Base-by-base conservation (phyloP, 106 monocot species). In the Apostasia shenzhenica region DNA sequence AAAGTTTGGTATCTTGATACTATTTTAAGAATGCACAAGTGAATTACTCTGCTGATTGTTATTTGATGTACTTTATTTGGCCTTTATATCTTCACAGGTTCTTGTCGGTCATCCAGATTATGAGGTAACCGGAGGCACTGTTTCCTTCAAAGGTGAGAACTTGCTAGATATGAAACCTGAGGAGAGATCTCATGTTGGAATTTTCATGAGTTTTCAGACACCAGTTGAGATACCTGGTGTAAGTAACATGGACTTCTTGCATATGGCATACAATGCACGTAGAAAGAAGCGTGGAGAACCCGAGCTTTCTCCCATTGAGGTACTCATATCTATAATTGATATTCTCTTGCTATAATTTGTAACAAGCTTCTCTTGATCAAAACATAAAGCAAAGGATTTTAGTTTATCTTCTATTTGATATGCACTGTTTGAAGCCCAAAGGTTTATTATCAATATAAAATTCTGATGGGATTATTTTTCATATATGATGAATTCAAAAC, bases 21-120 rank as follows among this genome's bases (percentile, higher is more conserved):
- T 26, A 26, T 26, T 26, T 26, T 26, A 26, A 26, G 26, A 26
- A 26, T 26, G 26, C 26, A 26, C 26, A 26, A 26, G 26, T 26
- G 26, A 26, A 26, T 26, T 26, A 26, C 26, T 26, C 26, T 26
- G 26, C 26, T 26, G 13, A 62, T 3, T 9, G 12, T 14, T 14
- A 48, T 14, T 37, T 48, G 8, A 61, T 62, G 40, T 37, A 48
- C 55, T 55, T 6, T 66, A 3, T 71, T 14, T 59, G 63, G 6
- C 6, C 54, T 12, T 74, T 8, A n/a, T 12, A 41, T 42, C 3
- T 69, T 46, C 73, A 26, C 73, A 99, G 97, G 97, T 97, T 82
- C 89, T 97, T 63, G 92, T 87, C 73, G 97, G 92, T 14, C 97
- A 97, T 85, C 92, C 97, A 77, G 86, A 97, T 80, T 97, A 97